A percentile compares a stretch with the other conserved stretches of the same genome.
Evolutionary conservation across 192 early-diverging fungal species (phyloP).

Genomic region (Backusella tarrabulga): DNA sequence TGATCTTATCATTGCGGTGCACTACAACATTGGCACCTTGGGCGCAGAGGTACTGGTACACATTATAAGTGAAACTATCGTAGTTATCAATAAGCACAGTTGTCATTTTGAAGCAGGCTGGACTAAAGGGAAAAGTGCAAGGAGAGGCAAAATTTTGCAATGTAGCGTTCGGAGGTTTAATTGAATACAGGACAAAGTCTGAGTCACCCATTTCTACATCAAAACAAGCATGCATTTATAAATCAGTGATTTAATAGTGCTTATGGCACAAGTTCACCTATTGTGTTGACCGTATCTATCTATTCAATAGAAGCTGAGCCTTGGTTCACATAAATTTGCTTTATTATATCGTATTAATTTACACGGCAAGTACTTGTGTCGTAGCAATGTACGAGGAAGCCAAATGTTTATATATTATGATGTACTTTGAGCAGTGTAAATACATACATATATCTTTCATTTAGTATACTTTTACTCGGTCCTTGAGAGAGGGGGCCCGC

Average conservation of each 20-base stretch:
- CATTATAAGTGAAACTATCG: constrained; percentile 98
- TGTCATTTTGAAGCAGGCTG: constrained; percentile 36
- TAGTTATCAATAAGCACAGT: constrained; percentile 96
- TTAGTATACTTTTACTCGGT: neutral
- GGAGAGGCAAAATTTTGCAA: neutral
- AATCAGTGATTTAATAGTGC: neutral
- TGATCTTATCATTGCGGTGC: constrained; percentile 91
- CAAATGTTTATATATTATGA: neutral
- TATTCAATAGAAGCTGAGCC: neutral
- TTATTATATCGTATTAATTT: neutral
- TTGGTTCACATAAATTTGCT: neutral
- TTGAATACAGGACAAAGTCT: neutral
- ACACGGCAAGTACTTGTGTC: neutral
- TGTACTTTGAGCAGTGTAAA: no score
- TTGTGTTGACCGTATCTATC: neutral
- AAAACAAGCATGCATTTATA: neutral
- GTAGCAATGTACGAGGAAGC: neutral
- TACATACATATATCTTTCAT: neutral
- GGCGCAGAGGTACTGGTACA: constrained; percentile 92
- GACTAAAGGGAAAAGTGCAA: neutral
- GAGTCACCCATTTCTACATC: neutral
- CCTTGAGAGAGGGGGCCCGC: neutral
- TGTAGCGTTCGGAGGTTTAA: neutral
- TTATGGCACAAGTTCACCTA: neutral
- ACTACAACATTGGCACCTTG: constrained; percentile 93